A percentile compares a stretch with the other conserved stretches of the same genome.
Evolutionary conservation across 257 asterid species (phyloP).

Genomic region (Solanum virginianum): DNA sequence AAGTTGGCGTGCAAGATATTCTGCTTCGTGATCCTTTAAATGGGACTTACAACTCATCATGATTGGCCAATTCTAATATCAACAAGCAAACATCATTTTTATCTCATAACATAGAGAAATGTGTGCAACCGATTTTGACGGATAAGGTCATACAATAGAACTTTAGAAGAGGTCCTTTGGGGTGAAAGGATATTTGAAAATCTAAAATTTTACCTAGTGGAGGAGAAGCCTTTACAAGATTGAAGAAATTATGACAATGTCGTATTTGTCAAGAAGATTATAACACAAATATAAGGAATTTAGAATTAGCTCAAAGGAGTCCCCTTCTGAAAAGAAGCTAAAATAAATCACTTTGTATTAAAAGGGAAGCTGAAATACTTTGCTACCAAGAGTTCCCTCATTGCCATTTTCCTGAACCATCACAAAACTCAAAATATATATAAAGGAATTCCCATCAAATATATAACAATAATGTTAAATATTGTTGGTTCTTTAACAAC

Average conservation of each 20-base stretch:
- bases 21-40: background rate
- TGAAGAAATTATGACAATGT: background rate
- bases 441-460: background rate
- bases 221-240: background rate
- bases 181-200: background rate
- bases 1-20: background rate
- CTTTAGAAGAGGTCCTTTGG: background rate
- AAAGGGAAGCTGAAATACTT: background rate
- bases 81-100: background rate
- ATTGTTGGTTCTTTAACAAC: background rate
- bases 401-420: background rate
- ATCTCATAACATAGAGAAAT: background rate
- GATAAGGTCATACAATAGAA: background rate
- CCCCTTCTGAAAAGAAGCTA: background rate
- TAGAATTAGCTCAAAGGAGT: background rate
- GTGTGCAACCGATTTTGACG: background rate
- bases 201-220: background rate
- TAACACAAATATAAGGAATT: background rate
- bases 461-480: background rate
- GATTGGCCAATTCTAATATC: background rate
- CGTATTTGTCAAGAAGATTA: background rate
- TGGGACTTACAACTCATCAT: background rate
- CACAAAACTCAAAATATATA: background rate
- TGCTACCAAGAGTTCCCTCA: background rate
- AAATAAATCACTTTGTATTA: background rate